A percentile compares a stretch with the other conserved stretches of the same genome.
Evolutionary conservation across 164 flowering plant genomes (phyloP).

Genomic region (Vitis vinifera): DNA sequence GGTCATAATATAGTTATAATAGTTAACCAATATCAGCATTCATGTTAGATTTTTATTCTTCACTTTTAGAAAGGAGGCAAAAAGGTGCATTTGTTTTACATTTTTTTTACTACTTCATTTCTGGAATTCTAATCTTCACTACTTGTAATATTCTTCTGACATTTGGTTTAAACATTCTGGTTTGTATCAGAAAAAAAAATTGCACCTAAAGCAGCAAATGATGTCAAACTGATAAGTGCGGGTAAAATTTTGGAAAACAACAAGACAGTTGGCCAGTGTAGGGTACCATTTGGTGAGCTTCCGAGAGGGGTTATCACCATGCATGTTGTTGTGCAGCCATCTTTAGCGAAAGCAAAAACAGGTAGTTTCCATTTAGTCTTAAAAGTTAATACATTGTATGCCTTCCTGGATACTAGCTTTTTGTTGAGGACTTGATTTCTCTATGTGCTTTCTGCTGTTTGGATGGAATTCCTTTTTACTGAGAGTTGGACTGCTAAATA

Average conservation of each 20-base stretch:
- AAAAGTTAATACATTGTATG: too few relatives aligned
- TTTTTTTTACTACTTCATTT: background rate
- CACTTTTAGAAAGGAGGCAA: too few relatives aligned
- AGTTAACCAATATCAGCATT: too few relatives aligned
- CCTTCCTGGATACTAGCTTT: too few relatives aligned
- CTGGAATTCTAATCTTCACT: background rate
- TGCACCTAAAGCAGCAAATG: conserved; percentile 34
- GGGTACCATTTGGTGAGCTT: conserved; percentile 35
- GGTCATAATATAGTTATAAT: too few relatives aligned
- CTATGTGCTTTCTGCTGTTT: background rate
- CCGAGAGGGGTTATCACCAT: conserved; percentile 33
- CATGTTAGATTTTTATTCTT: too few relatives aligned
- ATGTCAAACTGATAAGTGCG: conserved; percentile 36
- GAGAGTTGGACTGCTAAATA: too few relatives aligned
- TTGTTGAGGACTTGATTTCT: background rate
- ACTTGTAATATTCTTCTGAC: background rate
- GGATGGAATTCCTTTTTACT: background rate
- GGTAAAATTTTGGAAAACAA: conserved; percentile 44
- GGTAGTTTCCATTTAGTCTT: conserved; percentile 17
- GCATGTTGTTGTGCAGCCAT: conserved; percentile 47
- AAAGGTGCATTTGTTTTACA: too few relatives aligned
- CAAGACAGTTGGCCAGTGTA: conserved; percentile 46
- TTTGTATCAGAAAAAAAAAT: conserved; percentile 26
- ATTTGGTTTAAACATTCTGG: background rate
- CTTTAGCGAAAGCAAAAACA: conserved; percentile 33